A percentile compares a stretch with the other conserved stretches of the same genome.
phyloP scores from a whole-genome alignment of 129 eudicot genomes.

The Deinandra increscens region DNA sequence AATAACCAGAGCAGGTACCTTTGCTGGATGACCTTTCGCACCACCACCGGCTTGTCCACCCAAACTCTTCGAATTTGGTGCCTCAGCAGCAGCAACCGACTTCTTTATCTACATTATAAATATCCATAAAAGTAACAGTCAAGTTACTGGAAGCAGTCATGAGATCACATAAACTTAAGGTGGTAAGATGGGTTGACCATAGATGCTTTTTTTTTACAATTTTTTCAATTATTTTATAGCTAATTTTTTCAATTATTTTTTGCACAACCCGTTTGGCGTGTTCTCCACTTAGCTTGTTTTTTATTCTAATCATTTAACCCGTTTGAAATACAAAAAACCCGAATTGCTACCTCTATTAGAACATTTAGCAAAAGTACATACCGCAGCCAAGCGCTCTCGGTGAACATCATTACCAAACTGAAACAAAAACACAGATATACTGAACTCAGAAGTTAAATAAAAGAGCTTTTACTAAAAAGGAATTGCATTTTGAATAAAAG shows the following conservation, averaged over 20 bases:
- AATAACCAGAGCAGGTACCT: constrained; percentile 45
- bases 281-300: background rate
- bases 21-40: constrained; percentile 62
- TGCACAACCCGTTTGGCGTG: background rate
- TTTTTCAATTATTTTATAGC: background rate
- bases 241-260: background rate
- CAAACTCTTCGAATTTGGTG: constrained; percentile 40
- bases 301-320: background rate
- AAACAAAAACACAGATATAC: constrained; percentile 18
- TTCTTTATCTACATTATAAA: constrained; percentile 53
- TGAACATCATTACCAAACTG: constrained; percentile 78
- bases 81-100: constrained; percentile 58
- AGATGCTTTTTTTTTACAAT: background rate
- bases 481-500: background rate
- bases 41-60: constrained; percentile 60
- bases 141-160: background rate
- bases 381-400: constrained; percentile 78
- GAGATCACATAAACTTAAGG: background rate
- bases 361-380: constrained; percentile 33
- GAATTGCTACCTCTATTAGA: constrained; percentile 2
- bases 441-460: background rate
- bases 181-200: background rate
- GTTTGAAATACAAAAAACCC: background rate
- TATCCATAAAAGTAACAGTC: background rate
- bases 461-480: background rate